phyloP scores from a whole-genome alignment of 768 basidiomycete species.

The Phlebiopsis gigantea region DNA sequence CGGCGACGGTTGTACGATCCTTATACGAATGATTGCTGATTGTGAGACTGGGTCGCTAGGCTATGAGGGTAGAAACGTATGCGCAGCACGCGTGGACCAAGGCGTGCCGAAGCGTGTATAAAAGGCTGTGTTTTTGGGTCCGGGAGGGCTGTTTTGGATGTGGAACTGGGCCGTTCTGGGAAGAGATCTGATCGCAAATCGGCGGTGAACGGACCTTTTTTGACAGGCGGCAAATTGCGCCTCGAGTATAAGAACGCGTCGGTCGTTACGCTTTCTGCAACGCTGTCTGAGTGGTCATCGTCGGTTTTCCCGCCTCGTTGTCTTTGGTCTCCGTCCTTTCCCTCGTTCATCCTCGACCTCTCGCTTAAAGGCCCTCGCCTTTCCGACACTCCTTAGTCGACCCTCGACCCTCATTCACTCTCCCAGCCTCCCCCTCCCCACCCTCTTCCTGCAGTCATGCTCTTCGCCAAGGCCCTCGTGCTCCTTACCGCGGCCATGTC shows the following conservation, averaged over 20 bases:
- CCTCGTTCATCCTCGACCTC: constrained; percentile 11
- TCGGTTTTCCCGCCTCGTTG: constrained; percentile 10
- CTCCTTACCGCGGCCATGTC: constrained; percentile 39
- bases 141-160: not conserved
- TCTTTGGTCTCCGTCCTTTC: constrained; percentile 9
- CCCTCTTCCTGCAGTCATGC: constrained; percentile 25
- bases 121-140: not conserved
- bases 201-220: too few relatives aligned
- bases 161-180: not conserved
- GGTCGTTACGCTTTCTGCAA: constrained; percentile 3
- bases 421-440: constrained; percentile 3
- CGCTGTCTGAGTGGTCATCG: constrained; percentile 11
- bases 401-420: constrained; percentile 7
- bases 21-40: not conserved
- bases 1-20: not conserved
- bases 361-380: constrained; percentile 8
- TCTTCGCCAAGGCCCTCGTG: constrained; percentile 38
- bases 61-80: not conserved
- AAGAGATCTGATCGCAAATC: not conserved
- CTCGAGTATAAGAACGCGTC: constrained; percentile 1
- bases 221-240: not conserved
- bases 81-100: not conserved
- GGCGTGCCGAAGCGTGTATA: not conserved
- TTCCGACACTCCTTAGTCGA: constrained; percentile 6
- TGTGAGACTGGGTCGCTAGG: not conserved